These are phyloP conservation scores for Aspergillus indologenus DNA, from an alignment of 495 filamentous ascomycete species.

Conservation along the genomic window DNA sequence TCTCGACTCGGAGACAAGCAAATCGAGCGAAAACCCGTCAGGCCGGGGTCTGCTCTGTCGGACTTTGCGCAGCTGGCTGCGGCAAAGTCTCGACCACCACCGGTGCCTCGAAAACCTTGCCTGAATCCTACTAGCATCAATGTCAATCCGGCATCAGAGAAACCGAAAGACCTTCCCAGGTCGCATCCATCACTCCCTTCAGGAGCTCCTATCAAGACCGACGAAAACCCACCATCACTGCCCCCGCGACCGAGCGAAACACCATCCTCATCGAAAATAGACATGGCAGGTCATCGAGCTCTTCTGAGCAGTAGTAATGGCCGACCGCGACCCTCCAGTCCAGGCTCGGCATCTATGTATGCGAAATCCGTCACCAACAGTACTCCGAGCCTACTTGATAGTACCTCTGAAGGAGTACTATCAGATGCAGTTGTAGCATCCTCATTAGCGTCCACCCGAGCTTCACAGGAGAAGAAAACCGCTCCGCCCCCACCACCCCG, in stretches of 20 bases:
- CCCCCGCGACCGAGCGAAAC: conserved; percentile 27
- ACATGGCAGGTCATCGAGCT: conserved; percentile 16
- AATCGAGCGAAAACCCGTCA: conserved; percentile 13
- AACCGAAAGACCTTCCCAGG: conserved; percentile 5
- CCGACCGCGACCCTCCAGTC: conserved; percentile 22
- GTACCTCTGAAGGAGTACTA: conserved; percentile 42
- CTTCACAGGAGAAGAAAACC: conserved; percentile 48
- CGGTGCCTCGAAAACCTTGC: conserved; percentile 15
- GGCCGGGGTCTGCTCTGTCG: not conserved
- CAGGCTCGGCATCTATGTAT: conserved; percentile 30
- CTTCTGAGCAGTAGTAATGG: conserved; percentile 6
- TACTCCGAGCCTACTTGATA: conserved; percentile 27
- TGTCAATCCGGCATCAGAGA: not conserved
- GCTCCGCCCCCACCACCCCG: conserved; percentile 44
- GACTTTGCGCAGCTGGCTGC: conserved; percentile 12
- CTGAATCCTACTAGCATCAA: not conserved
- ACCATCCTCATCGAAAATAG: conserved; percentile 9
- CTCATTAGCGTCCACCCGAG: conserved; percentile 71
- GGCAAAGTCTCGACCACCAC: conserved; percentile 20
- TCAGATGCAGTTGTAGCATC: conserved; percentile 84
- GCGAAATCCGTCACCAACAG: conserved; percentile 27
- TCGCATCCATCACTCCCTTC: conserved; percentile 21
- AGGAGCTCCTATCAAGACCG: conserved; percentile 10
- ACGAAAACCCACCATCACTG: conserved; percentile 23
- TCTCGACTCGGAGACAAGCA: not conserved